Evolutionary conservation across 1,284 basidiomycete genomes (phyloP).

Genomic region (Volvariella volvacea): DNA sequence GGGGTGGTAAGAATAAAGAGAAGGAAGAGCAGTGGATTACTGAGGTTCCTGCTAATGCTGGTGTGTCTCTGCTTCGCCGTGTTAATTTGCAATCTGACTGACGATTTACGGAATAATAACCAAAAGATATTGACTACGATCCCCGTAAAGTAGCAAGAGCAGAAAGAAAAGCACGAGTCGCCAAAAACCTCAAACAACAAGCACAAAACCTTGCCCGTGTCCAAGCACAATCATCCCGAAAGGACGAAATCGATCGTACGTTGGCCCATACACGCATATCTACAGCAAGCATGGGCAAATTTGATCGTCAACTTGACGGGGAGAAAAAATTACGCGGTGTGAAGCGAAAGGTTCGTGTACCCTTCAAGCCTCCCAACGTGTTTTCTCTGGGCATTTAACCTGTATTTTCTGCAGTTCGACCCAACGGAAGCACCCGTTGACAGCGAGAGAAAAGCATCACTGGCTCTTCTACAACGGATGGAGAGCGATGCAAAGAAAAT

Average conservation of each 20-base stretch:
- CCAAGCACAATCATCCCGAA: constrained; percentile 35
- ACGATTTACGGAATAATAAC: too few relatives aligned
- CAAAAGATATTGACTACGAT: constrained; percentile 70
- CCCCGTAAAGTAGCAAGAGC: constrained; percentile 72
- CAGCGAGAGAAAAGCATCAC: constrained; percentile 66
- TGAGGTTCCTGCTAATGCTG: constrained; percentile 81
- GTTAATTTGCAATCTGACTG: too few relatives aligned
- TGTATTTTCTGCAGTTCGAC: constrained; percentile 54
- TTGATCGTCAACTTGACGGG: constrained; percentile 85
- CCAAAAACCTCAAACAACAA: constrained; percentile 83
- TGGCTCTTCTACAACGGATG: constrained; percentile 73
- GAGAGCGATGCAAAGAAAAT: constrained; percentile 66
- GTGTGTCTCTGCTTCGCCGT: constrained; percentile 28
- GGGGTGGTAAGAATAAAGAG: constrained; percentile 86
- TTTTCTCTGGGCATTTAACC: not conserved
- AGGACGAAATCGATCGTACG: constrained; percentile 71
- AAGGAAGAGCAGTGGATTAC: constrained; percentile 89
- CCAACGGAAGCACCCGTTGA: constrained; percentile 64
- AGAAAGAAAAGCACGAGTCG: constrained; percentile 73
- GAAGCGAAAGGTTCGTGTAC: constrained; percentile 77
- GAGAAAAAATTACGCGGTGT: constrained; percentile 85
- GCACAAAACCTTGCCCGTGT: constrained; percentile 76
- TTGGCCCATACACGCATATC: constrained; percentile 77
- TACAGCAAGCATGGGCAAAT: constrained; percentile 91
- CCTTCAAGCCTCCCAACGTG: not conserved